Evolutionary conservation across 768 basidiomycete species (phyloP).

Genomic region (Suillus decipiens): DNA sequence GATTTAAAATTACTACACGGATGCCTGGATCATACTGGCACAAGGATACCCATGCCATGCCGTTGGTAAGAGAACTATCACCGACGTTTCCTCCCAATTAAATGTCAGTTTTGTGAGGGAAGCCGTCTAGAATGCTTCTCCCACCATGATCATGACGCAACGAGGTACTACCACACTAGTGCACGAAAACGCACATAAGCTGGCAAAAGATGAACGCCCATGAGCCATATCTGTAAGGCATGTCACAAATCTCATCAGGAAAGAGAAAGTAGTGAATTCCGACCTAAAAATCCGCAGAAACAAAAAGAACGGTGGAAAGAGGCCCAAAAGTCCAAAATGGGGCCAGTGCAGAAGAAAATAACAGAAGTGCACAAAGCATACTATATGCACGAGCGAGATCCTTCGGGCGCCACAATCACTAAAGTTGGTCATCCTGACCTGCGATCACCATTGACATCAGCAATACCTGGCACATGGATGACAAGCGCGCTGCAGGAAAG

Average conservation of each 20-base stretch:
- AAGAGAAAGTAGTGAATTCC: conserved; percentile 20
- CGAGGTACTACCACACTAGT: neutral
- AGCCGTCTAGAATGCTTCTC: neutral
- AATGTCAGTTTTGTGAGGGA: neutral
- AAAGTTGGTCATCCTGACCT: conserved; percentile 32
- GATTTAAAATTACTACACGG: neutral
- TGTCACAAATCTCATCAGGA: conserved; percentile 14
- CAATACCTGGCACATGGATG: conserved; percentile 39
- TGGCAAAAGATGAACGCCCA: neutral
- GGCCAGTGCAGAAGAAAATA: conserved; percentile 15
- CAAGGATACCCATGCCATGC: too few species aligned
- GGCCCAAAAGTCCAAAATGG: conserved; percentile 19
- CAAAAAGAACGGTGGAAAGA: conserved; percentile 10
- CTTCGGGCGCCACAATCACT: conserved; percentile 26
- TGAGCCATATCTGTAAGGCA: neutral
- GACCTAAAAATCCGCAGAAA: conserved; percentile 17
- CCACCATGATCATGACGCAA: neutral
- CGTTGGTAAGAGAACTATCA: neutral
- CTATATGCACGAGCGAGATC: conserved; percentile 18
- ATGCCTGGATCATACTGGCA: too few species aligned
- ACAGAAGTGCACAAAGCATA: conserved; percentile 16
- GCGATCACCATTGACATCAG: conserved; percentile 34
- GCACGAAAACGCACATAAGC: neutral
- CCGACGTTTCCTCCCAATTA: neutral
- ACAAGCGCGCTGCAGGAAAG: conserved; percentile 29